A percentile compares a stretch with the other conserved stretches of the same genome.
phyloP scores from a whole-genome alignment of 192 early-diverging fungal genomes.

The Coemansia sp. region DNA sequence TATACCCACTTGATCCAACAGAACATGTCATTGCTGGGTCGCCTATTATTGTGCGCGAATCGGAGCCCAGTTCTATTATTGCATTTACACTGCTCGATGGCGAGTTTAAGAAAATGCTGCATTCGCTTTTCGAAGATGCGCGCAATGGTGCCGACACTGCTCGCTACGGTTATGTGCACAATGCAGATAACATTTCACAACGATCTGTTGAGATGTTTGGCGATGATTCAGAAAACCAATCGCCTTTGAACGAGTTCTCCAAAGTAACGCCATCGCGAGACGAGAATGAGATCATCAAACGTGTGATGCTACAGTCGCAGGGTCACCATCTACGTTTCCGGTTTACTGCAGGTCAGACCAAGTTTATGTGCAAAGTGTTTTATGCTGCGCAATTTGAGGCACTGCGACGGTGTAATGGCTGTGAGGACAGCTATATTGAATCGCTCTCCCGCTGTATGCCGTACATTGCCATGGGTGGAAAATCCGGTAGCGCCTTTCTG shows the following conservation, averaged over 20 bases:
- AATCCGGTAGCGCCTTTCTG: slow-evolving; percentile 87
- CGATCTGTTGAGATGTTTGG: not conserved
- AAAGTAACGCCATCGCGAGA: slow-evolving; percentile 5
- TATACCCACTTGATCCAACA: slow-evolving; percentile 57
- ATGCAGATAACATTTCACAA: not conserved
- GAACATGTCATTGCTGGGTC: slow-evolving; percentile 91
- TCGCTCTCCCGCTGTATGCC: slow-evolving; percentile 84
- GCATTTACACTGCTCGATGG: slow-evolving; percentile 76
- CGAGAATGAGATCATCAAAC: slow-evolving; percentile 28
- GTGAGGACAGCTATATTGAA: slow-evolving; percentile 79
- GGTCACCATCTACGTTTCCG: slow-evolving; percentile 50
- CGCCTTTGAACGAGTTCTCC: slow-evolving; percentile 34
- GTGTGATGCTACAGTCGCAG: slow-evolving; percentile 34
- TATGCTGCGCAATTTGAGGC: slow-evolving; percentile 93
- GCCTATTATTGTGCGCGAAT: slow-evolving; percentile 81
- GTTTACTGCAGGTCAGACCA: slow-evolving; percentile 73
- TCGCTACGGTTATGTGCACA: slow-evolving; percentile 8
- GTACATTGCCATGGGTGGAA: slow-evolving; percentile 85
- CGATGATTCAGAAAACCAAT: not conserved
- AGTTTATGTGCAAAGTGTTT: slow-evolving; percentile 86
- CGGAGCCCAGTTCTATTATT: slow-evolving; percentile 92
- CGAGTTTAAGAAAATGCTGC: slow-evolving; percentile 40
- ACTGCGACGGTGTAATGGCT: slow-evolving; percentile 77
- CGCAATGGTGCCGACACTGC: slow-evolving; percentile 9
- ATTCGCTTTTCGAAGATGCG: slow-evolving; percentile 33